Evolutionary conservation across 352 stramenopile genomes (phyloP).

Genomic region (Blastocystis sp.): DNA sequence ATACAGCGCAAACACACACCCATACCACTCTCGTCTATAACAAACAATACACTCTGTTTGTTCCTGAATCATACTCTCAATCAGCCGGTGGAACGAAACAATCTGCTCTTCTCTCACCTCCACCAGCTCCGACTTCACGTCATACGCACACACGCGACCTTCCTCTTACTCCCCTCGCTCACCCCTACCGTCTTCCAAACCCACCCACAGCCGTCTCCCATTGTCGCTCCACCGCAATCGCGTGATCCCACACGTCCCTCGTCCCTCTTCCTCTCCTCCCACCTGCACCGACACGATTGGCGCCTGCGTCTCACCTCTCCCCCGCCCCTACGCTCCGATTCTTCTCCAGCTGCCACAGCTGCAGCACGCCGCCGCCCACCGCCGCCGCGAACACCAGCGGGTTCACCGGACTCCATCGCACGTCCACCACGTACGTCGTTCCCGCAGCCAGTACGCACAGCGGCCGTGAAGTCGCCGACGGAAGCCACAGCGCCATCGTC

Average conservation of each 20-base stretch:
- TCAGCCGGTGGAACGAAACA: background rate
- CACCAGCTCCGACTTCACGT: constrained; percentile 23
- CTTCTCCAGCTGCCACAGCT: constrained; percentile 27
- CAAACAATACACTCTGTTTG: background rate
- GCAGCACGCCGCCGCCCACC: background rate
- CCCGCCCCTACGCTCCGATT: background rate
- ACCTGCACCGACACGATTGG: background rate
- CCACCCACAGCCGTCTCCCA: background rate
- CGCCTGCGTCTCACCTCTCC: background rate
- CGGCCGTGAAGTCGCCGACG: background rate
- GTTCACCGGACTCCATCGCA: constrained; percentile 19
- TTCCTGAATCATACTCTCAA: background rate
- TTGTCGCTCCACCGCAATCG: constrained; percentile 15
- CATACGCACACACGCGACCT: background rate
- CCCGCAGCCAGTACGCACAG: background rate
- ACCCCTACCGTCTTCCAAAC: background rate
- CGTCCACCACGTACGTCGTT: background rate
- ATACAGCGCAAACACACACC: too few relatives aligned
- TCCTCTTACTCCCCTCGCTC: background rate
- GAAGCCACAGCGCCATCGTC: background rate
- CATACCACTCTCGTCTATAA: too few relatives aligned
- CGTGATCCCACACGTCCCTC: background rate
- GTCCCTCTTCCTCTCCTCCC: background rate
- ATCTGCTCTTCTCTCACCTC: background rate
- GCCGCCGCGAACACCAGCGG: background rate